A percentile compares a stretch with the other conserved stretches of the same genome.
phyloP scores from a whole-genome alignment of 148 eudicot species.

The Salicornia ramosissima region DNA sequence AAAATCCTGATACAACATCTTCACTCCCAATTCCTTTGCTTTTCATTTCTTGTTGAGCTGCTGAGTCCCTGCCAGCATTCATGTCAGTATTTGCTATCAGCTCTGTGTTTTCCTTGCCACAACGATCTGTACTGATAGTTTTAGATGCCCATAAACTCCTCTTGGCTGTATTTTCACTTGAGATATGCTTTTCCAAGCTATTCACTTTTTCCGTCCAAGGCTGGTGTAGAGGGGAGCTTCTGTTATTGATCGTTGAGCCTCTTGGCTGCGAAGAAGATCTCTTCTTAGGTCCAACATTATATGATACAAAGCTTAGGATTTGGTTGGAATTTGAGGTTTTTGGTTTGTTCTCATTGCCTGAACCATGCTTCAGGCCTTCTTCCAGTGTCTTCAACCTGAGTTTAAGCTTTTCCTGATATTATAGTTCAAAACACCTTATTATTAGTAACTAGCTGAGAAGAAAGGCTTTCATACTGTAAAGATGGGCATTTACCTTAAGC shows the following conservation, averaged over 20 bases:
- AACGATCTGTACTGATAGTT: slow-evolving; percentile 40
- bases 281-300: slow-evolving; percentile 42
- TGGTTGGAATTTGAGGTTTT: slow-evolving; percentile 40
- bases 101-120: slow-evolving; percentile 50
- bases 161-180: slow-evolving; percentile 32
- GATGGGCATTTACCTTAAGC: slow-evolving; percentile 52
- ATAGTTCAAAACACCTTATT: slow-evolving; percentile 1
- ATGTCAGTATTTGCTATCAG: slow-evolving; percentile 30
- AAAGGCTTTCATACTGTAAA: not conserved
- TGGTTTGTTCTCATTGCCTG: slow-evolving; percentile 32
- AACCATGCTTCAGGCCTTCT: slow-evolving; percentile 56
- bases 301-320: slow-evolving; percentile 52
- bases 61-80: slow-evolving; percentile 17
- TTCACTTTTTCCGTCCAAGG: slow-evolving; percentile 31
- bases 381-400: slow-evolving; percentile 78
- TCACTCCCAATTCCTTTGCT: slow-evolving; percentile 26
- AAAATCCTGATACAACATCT: slow-evolving; percentile 77
- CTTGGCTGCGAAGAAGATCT: slow-evolving; percentile 73
- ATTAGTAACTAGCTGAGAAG: not conserved
- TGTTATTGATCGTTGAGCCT: slow-evolving; percentile 34
- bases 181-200: slow-evolving; percentile 27
- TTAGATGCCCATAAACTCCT: slow-evolving; percentile 52
- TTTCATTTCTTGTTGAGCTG: slow-evolving; percentile 21
- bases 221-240: slow-evolving; percentile 32
- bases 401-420: slow-evolving; percentile 70